Base-by-base conservation (phyloP, 257 asterid species). In the Solanum stenotomum region DNA sequence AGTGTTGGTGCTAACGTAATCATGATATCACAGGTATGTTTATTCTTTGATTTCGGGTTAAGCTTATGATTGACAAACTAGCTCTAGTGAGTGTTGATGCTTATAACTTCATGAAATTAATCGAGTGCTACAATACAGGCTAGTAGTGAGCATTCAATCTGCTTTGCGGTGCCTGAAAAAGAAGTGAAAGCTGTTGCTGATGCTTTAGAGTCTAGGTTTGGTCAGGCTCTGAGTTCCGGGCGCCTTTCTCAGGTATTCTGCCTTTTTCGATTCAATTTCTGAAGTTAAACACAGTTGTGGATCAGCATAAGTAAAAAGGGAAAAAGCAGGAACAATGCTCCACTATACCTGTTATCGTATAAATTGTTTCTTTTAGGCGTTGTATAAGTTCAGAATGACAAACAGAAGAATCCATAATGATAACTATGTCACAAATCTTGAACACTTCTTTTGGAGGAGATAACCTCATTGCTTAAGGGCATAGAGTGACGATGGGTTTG, bases 141-240 rank as follows among this genome's bases (percentile, higher is more conserved):
- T 61, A 97, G 99, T 89, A 97, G 99, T 88, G 99, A 97, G 92
- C 99, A 97, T 90, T 97, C 99, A 25, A 98, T 97, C 67, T 97
- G 99, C 93, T 97, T 97, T 92, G 99, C 99, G 85, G 99, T 97
- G 46, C 99, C 99, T 77, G 99, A 97, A 89, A 94, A 90, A 70
- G 99, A 97, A 92, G 98, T 95, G 16, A 93, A 94, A 89, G 95
- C 97, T 85, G 99, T 97, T 85, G 98, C 98, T 90, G 89, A 91
- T 85, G 98, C 95, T 84, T 94, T 97, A 87, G 95, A 96, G 91
- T 88, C 98, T 87, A 94, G 96, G 89, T 97, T 97, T 88, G 95
- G 94, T 70, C 94, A 93, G 94, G 99, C 99, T 52, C 90, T 97
- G 91, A 91, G 92, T 92, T 98, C 99, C 79, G 99, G 99, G 56